Evolutionary conservation across 306 rosid species (phyloP).

Genomic region (Vigna trinervia): DNA sequence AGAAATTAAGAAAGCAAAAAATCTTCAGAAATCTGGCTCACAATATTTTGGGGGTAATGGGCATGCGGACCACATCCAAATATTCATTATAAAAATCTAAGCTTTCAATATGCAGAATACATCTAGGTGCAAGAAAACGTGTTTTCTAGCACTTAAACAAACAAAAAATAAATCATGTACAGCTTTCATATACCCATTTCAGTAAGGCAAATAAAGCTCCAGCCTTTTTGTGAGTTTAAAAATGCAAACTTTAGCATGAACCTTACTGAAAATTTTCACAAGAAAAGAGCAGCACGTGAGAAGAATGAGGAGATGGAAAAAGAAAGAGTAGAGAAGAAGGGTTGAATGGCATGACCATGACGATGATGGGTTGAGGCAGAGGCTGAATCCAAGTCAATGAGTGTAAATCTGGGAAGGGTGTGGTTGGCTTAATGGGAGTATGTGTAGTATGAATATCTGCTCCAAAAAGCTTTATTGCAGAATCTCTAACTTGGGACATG

Average conservation of each 20-base stretch:
- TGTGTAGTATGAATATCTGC: conserved; percentile 51
- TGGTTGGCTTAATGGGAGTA: conserved; percentile 41
- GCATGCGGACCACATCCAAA: background rate
- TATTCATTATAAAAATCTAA: background rate
- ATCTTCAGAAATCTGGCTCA: conserved; percentile 24
- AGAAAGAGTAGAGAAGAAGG: conserved; percentile 13
- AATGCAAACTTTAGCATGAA: conserved; percentile 19
- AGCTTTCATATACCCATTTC: conserved; percentile 3
- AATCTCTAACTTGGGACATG: conserved; percentile 58
- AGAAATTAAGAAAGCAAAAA: background rate
- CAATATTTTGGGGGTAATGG: background rate
- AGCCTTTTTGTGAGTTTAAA: background rate
- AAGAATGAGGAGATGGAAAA: conserved; percentile 18
- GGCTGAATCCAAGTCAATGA: conserved; percentile 41
- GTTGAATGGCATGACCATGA: conserved; percentile 43
- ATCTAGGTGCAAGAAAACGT: background rate
- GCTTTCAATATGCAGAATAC: background rate
- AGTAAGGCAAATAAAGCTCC: conserved; percentile 9
- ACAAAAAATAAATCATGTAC: background rate
- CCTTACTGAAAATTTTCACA: conserved; percentile 5
- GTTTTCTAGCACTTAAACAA: background rate
- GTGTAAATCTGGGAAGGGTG: conserved; percentile 28
- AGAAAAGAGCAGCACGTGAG: background rate
- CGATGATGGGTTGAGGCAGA: conserved; percentile 38
- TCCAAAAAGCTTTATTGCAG: conserved; percentile 65